phyloP scores from a whole-genome alignment of 1,284 basidiomycete species.

The Moesziomyces sp. region DNA sequence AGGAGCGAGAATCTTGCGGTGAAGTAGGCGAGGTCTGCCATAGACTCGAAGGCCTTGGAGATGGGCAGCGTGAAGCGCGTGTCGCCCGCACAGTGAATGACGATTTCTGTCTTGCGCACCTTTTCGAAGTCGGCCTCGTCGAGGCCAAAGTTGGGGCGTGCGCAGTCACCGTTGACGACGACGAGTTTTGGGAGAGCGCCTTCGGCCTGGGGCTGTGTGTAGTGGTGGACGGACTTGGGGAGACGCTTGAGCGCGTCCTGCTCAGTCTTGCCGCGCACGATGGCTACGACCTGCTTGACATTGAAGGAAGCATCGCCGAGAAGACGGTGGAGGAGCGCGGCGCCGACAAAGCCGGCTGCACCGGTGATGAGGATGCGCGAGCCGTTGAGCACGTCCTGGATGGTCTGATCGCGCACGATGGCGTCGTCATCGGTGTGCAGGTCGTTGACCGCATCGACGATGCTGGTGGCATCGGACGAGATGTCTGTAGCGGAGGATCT shows the following conservation, averaged over 20 bases:
- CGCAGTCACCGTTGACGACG: slow-evolving; percentile 45
- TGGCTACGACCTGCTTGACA: slow-evolving; percentile 45
- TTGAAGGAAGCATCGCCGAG: slow-evolving; percentile 28
- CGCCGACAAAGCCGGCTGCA: slow-evolving; percentile 49
- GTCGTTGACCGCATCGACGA: slow-evolving; percentile 21
- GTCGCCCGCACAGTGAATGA: slow-evolving; percentile 51
- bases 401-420: slow-evolving; percentile 19
- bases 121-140: slow-evolving; percentile 32
- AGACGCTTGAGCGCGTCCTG: slow-evolving; percentile 43
- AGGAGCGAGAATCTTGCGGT: slow-evolving; percentile 47
- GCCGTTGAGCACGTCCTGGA: slow-evolving; percentile 32
- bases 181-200: slow-evolving; percentile 34
- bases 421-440: slow-evolving; percentile 25
- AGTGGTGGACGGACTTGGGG: slow-evolving; percentile 38
- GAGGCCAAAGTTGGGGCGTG: slow-evolving; percentile 41
- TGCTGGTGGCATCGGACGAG: slow-evolving; percentile 32
- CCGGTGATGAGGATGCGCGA: slow-evolving; percentile 46
- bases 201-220: slow-evolving; percentile 23
- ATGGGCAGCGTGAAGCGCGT: slow-evolving; percentile 46
- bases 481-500: slow-evolving; percentile 32
- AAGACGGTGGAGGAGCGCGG: slow-evolving; percentile 39
- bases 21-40: slow-evolving; percentile 47
- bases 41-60: slow-evolving; percentile 34
- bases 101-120: slow-evolving; percentile 47
- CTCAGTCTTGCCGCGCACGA: slow-evolving; percentile 41